Conservation (phyloP, 805 yeast species). For the Kurtzmaniella fragi region DNA sequence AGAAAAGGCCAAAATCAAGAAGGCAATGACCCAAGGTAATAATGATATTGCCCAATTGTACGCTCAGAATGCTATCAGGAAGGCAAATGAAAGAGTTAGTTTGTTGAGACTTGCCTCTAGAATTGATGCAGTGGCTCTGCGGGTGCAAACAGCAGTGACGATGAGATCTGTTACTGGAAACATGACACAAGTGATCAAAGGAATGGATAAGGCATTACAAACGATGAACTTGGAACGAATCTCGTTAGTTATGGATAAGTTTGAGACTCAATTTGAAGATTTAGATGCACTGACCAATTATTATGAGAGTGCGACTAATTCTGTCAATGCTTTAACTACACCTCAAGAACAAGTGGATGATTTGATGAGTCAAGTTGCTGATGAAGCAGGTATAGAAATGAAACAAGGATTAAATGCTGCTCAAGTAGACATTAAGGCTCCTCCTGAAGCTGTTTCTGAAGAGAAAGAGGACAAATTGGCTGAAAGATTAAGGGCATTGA, state of each 20-base stretch:
- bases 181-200: conserved; percentile 88
- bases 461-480: conserved; percentile 86
- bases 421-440: conserved; percentile 40
- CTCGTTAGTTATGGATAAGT: conserved; percentile 93
- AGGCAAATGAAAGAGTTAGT: conserved; percentile 79
- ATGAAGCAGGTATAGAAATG: conserved; percentile 93
- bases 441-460: conserved; percentile 42
- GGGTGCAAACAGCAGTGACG: conserved; percentile 97
- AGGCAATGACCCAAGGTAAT: conserved; percentile 79
- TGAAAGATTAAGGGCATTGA: conserved; percentile 81
- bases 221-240: conserved; percentile 93
- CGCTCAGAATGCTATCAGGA: conserved; percentile 94
- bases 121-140: conserved; percentile 91
- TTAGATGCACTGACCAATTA: conserved; percentile 90
- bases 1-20: conserved; percentile 86
- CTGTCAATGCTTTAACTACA: conserved; percentile 80
- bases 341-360: conserved; percentile 95
- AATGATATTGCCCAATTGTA: conserved; percentile 90
- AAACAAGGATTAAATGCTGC: conserved; percentile 77
- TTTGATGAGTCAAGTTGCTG: conserved; percentile 87
- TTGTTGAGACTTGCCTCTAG: conserved; percentile 78
- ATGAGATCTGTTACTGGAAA: conserved; percentile 94
- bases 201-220: conserved; percentile 95
- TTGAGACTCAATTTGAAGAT: conserved; percentile 94
- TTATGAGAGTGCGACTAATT: conserved; percentile 85